Evolutionary conservation across 2,329 filamentous ascomycete genomes (phyloP).

Genomic region (Berkeleyomyces basicola): DNA sequence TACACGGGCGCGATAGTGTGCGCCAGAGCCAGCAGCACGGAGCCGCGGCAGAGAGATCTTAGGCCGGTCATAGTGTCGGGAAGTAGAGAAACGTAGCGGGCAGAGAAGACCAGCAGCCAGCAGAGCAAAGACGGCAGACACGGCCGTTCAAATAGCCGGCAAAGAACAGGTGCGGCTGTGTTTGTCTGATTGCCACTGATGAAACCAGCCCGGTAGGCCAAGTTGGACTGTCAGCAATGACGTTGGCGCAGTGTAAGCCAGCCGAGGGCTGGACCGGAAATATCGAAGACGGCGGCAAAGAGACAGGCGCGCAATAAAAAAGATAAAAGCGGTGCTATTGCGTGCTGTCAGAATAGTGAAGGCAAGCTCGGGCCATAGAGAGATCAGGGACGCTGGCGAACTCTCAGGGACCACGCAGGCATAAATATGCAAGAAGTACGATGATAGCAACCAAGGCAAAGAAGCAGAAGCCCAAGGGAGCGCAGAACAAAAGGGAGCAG

Average conservation of each 20-base stretch:
- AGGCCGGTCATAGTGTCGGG: not conserved
- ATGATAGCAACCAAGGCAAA: not conserved
- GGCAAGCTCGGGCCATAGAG: not conserved
- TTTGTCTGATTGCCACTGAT: not conserved
- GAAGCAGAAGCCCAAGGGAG: not conserved
- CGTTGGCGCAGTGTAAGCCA: not conserved
- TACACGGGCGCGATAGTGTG: not conserved
- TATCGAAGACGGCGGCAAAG: not conserved
- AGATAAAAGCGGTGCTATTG: not conserved
- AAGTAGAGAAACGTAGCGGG: not conserved
- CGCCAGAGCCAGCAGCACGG: not conserved
- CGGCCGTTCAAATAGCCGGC: not conserved
- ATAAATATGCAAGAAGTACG: not conserved
- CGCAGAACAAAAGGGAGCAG: not conserved
- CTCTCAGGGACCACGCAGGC: not conserved
- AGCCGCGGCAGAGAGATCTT: not conserved
- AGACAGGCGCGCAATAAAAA: not conserved
- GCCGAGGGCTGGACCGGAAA: not conserved
- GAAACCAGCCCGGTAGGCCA: not conserved
- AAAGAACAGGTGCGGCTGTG: not conserved
- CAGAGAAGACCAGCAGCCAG: not conserved
- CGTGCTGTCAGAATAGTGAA: not conserved
- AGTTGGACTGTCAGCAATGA: conserved; percentile 3
- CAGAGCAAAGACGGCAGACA: not conserved
- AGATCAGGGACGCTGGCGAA: not conserved